phyloP scores from a whole-genome alignment of 805 yeast species.

The Pichia gijzeniarum region DNA sequence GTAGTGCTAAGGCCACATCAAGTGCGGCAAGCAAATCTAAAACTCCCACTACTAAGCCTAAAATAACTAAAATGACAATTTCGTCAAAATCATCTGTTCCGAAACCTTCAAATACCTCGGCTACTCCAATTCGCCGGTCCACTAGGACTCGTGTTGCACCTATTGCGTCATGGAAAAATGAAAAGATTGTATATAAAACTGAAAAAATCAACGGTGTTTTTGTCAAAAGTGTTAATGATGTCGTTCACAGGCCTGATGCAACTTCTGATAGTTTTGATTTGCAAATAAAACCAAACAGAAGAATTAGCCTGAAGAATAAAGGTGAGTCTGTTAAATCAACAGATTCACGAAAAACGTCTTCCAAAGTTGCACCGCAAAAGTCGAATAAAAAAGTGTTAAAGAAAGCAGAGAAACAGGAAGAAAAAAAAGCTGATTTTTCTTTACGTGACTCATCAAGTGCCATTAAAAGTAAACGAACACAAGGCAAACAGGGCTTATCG shows the following conservation, averaged over 20 bases:
- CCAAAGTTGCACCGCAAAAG: neutral
- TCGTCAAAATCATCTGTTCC: slow-evolving; percentile 5
- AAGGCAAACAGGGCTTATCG: too few relatives aligned
- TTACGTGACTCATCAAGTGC: too few relatives aligned
- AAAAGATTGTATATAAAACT: slow-evolving; percentile 54
- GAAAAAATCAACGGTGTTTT: slow-evolving; percentile 40
- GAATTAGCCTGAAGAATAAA: slow-evolving; percentile 1
- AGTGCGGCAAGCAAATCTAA: too few relatives aligned
- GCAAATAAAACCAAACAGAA: too few relatives aligned
- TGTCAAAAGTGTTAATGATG: slow-evolving; percentile 52
- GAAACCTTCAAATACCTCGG: neutral
- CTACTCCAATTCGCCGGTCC: slow-evolving; percentile 50
- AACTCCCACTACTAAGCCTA: neutral
- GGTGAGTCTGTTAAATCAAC: too few relatives aligned
- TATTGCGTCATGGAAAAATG: slow-evolving; percentile 80
- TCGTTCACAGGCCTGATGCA: slow-evolving; percentile 44
- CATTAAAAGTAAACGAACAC: too few relatives aligned
- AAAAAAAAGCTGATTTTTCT: too few relatives aligned
- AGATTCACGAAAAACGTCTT: too few relatives aligned
- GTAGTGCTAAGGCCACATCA: too few relatives aligned
- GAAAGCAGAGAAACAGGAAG: neutral
- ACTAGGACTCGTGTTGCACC: slow-evolving; percentile 62
- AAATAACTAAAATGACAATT: neutral
- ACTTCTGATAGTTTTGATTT: neutral
- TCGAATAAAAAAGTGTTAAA: neutral